Conservation (phyloP, 306 rosid genomes). For the Gleditsia sinensis region DNA sequence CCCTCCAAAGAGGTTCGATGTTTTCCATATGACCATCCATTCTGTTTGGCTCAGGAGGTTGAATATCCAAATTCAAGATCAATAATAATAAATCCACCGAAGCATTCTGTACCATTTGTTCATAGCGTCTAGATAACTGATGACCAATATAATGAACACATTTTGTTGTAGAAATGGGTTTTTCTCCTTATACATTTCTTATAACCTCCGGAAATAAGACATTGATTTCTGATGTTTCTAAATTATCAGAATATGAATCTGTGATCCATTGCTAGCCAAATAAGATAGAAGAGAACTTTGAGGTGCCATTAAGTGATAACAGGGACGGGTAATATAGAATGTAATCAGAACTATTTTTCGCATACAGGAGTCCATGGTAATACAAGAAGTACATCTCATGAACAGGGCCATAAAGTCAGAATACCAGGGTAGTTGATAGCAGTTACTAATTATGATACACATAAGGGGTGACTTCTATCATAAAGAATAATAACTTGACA, state of each 20-base stretch:
- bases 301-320: conserved; percentile 8
- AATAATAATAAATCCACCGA: neutral
- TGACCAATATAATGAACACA: neutral
- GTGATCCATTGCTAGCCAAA: neutral
- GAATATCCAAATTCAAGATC: conserved; percentile 46
- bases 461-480: conserved; percentile 28
- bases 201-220: neutral
- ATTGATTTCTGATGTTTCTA: neutral
- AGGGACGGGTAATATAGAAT: conserved; percentile 23
- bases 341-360: conserved; percentile 26
- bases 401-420: conserved; percentile 26
- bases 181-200: neutral
- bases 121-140: neutral
- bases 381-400: conserved; percentile 36
- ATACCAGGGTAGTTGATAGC: conserved; percentile 10
- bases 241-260: conserved; percentile 4
- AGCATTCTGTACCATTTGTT: conserved; percentile 8
- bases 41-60: conserved; percentile 68
- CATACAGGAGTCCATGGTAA: conserved; percentile 24
- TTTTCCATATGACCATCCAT: conserved; percentile 60
- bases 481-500: conserved; percentile 14
- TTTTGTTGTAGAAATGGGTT: conserved; percentile 3
- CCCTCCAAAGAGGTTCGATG: conserved; percentile 55
- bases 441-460: conserved; percentile 40
- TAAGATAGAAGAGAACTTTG: neutral